These are phyloP conservation scores for Biscogniauxia sp. DNA, from an alignment of 2,329 filamentous ascomycete species.

Conservation along the genomic window DNA sequence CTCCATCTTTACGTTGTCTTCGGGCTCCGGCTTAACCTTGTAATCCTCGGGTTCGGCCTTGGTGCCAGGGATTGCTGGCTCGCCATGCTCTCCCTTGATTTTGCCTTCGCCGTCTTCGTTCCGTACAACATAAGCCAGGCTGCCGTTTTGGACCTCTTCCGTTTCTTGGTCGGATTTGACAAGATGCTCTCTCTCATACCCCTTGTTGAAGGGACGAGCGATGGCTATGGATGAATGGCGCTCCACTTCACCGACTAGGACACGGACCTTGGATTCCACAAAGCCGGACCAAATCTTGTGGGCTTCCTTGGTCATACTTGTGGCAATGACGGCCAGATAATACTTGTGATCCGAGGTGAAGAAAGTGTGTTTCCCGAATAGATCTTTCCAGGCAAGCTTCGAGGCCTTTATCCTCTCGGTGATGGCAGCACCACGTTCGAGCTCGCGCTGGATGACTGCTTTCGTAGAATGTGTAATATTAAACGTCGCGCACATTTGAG, in stretches of 20 bases:
- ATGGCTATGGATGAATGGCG: conserved; percentile 75
- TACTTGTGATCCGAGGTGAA: conserved; percentile 94
- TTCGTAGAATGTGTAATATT: conserved; percentile 88
- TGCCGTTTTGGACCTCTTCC: conserved; percentile 54
- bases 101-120: conserved; percentile 32
- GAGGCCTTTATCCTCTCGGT: conserved; percentile 76
- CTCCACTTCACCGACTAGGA: conserved; percentile 81
- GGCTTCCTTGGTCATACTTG: conserved; percentile 78
- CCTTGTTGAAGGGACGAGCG: conserved; percentile 90
- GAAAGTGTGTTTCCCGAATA: conserved; percentile 89
- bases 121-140: conserved; percentile 44
- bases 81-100: conserved; percentile 47
- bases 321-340: conserved; percentile 84
- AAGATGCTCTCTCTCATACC: conserved; percentile 78
- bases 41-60: conserved; percentile 22
- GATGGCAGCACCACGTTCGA: conserved; percentile 73
- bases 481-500: conserved; percentile 96
- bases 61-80: conserved; percentile 35
- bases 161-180: conserved; percentile 56
- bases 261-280: conserved; percentile 88
- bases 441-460: conserved; percentile 77
- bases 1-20: conserved; percentile 13
- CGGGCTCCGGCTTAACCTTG: conserved; percentile 18
- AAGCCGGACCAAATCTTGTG: conserved; percentile 87
- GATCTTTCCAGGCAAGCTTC: conserved; percentile 76